These are phyloP conservation scores for Fusarium hainanense DNA, from an alignment of 2,329 filamentous ascomycete species.

Conservation along the genomic window DNA sequence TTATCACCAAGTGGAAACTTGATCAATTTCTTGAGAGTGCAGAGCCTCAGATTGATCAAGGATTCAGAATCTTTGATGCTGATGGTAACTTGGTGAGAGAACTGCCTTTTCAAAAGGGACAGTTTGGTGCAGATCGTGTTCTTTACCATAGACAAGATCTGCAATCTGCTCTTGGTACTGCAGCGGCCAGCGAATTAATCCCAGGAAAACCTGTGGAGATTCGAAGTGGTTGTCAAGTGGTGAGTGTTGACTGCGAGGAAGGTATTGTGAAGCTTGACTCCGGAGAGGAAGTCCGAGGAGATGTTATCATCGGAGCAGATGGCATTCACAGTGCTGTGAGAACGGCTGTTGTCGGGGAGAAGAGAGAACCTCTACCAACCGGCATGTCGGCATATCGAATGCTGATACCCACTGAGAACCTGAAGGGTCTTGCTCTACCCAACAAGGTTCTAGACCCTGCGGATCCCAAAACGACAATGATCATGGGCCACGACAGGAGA, in stretches of 20 bases:
- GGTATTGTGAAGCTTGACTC: slow-evolving; percentile 33
- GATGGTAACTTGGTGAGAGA: slow-evolving; percentile 33
- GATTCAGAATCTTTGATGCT: slow-evolving; percentile 37
- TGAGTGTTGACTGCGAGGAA: slow-evolving; percentile 24
- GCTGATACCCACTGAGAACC: slow-evolving; percentile 34
- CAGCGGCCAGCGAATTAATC: slow-evolving; percentile 17
- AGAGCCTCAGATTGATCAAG: slow-evolving; percentile 33
- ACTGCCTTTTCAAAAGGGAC: slow-evolving; percentile 22
- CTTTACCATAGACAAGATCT: slow-evolving; percentile 40
- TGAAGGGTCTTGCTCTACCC: slow-evolving; percentile 12
- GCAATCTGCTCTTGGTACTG: slow-evolving; percentile 26
- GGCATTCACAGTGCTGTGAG: slow-evolving; percentile 39
- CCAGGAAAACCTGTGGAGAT: slow-evolving; percentile 28
- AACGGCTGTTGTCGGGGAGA: slow-evolving; percentile 30
- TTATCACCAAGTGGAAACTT: slow-evolving; percentile 33
- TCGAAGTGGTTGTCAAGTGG: slow-evolving; percentile 30
- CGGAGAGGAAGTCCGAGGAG: slow-evolving; percentile 28
- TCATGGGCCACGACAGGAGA: slow-evolving; percentile 38
- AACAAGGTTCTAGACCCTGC: slow-evolving; percentile 18
- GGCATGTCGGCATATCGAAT: slow-evolving; percentile 40
- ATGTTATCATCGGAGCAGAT: slow-evolving; percentile 39
- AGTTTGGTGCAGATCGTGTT: slow-evolving; percentile 38
- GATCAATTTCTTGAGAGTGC: slow-evolving; percentile 24
- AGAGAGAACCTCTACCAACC: slow-evolving; percentile 25
- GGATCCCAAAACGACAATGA: slow-evolving; percentile 34